phyloP scores from a whole-genome alignment of 768 basidiomycete genomes.

The Hypholoma sublateritium region DNA sequence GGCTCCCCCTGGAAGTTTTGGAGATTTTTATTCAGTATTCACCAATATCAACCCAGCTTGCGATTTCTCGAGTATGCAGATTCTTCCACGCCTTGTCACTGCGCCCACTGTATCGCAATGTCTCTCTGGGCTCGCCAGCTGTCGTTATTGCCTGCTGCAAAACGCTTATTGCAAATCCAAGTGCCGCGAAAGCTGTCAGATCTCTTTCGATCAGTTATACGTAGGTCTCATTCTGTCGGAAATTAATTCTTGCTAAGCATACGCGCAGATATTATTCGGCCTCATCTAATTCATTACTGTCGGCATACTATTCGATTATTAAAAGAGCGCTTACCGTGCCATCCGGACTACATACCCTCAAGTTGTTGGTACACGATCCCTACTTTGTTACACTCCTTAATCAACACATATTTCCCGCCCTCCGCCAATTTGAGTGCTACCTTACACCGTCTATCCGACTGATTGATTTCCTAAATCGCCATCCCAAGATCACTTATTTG shows the following conservation, averaged over 20 bases:
- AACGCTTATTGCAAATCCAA: constrained; percentile 26
- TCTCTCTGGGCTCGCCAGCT: constrained; percentile 28
- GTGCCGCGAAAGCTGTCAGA: constrained; percentile 29
- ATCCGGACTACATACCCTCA: constrained; percentile 28
- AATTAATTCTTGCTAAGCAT: neutral
- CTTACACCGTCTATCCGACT: constrained; percentile 30
- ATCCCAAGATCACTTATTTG: constrained; percentile 31
- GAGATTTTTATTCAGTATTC: constrained; percentile 32
- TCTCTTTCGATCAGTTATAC: constrained; percentile 32
- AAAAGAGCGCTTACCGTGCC: constrained; percentile 25
- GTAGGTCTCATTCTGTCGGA: constrained; percentile 21
- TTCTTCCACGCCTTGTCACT: constrained; percentile 30
- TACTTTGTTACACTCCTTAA: constrained; percentile 23
- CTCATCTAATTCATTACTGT: constrained; percentile 18
- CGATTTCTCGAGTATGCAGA: constrained; percentile 32
- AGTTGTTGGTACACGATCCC: constrained; percentile 31
- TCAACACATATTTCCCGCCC: constrained; percentile 22
- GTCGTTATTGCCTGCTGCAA: constrained; percentile 32
- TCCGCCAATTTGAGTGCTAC: constrained; percentile 36
- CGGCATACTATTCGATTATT: constrained; percentile 31
- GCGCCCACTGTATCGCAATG: constrained; percentile 32
- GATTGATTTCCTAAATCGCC: constrained; percentile 33
- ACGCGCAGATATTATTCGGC: constrained; percentile 18
- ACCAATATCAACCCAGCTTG: constrained; percentile 25
- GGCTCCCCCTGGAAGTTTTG: constrained; percentile 36